A percentile compares a stretch with the other conserved stretches of the same genome.
These are phyloP conservation scores for Pelomyxa schiedti DNA, from an alignment of 78 protist genomes.

Conservation along the genomic window DNA sequence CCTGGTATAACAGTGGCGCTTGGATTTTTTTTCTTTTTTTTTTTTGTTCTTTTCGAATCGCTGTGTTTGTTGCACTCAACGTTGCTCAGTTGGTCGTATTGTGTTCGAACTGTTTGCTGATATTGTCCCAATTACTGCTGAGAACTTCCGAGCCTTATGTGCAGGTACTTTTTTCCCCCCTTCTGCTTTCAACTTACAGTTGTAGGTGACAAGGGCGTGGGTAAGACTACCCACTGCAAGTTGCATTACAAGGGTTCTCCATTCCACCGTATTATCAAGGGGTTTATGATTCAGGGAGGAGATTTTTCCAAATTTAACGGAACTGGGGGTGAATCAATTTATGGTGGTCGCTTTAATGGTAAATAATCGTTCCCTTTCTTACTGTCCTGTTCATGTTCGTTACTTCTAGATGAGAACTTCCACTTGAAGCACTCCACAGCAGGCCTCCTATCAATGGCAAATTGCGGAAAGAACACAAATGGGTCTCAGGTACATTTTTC, in stretches of 20 bases:
- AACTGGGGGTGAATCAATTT: constrained; percentile 84
- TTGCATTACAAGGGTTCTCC: constrained; percentile 60
- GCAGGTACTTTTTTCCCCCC: not conserved
- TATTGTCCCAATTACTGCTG: constrained; percentile 58
- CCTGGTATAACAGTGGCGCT: not conserved
- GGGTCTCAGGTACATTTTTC: constrained; percentile 68
- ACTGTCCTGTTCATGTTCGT: not conserved
- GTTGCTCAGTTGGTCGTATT: constrained; percentile 41
- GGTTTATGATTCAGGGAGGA: constrained; percentile 93
- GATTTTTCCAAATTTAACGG: constrained; percentile 87
- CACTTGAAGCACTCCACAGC: constrained; percentile 60
- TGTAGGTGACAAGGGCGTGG: constrained; percentile 63
- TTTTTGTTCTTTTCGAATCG: not conserved
- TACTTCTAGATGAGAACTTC: constrained; percentile 83
- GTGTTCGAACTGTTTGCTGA: constrained; percentile 51
- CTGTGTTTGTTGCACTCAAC: not conserved
- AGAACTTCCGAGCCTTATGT: constrained; percentile 65
- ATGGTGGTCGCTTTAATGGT: constrained; percentile 73
- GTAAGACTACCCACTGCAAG: constrained; percentile 32
- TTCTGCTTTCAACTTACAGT: too few species aligned
- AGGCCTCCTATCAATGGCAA: constrained; percentile 91
- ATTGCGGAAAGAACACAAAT: constrained; percentile 74
- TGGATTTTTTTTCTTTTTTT: not conserved
- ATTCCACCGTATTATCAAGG: constrained; percentile 84
- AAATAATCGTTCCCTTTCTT: not conserved